Percentiles rank a stretch among this genome's conserved stretches.
Evolutionary conservation across 345 rosid species (phyloP).

Genomic region (Toxicodendron radicans): DNA sequence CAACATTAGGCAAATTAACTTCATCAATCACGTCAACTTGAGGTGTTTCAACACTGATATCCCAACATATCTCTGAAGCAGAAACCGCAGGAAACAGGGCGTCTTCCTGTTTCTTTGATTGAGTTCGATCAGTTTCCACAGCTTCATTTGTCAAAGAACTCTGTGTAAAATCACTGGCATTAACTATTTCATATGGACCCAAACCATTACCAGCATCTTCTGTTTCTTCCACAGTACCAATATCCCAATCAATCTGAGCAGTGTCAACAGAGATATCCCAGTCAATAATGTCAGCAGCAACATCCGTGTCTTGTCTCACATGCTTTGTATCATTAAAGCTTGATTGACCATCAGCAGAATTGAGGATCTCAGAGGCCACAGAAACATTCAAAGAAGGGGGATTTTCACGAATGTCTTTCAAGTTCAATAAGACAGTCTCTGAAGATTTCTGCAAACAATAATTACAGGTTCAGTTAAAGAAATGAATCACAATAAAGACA

Average conservation of each 20-base stretch:
- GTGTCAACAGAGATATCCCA: constrained; percentile 91
- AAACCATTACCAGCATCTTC: constrained; percentile 77
- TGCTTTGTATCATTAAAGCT: constrained; percentile 38
- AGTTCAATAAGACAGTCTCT: constrained; percentile 47
- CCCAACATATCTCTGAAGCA: constrained; percentile 81
- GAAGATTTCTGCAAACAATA: constrained; percentile 58
- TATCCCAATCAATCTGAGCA: constrained; percentile 92
- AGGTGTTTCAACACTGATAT: constrained; percentile 87
- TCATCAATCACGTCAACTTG: constrained; percentile 66
- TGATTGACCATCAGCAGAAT: constrained; percentile 40
- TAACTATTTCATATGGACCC: constrained; percentile 86
- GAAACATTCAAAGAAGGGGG: constrained; percentile 75
- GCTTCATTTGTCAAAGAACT: constrained; percentile 43
- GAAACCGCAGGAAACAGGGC: constrained; percentile 38
- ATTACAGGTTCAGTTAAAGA: constrained; percentile 21
- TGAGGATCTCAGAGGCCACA: constrained; percentile 47
- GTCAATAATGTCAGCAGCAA: constrained; percentile 58
- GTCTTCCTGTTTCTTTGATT: constrained; percentile 36
- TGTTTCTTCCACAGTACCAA: constrained; percentile 75
- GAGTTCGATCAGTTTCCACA: constrained; percentile 34
- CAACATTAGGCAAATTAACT: constrained; percentile 32
- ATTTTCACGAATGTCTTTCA: constrained; percentile 70
- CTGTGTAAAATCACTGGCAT: constrained; percentile 69
- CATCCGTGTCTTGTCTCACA: constrained; percentile 44
- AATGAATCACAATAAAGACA: constrained; percentile 1